Base-by-base conservation (phyloP, 129 eudicot genomes). In the Flaveria robusta region DNA sequence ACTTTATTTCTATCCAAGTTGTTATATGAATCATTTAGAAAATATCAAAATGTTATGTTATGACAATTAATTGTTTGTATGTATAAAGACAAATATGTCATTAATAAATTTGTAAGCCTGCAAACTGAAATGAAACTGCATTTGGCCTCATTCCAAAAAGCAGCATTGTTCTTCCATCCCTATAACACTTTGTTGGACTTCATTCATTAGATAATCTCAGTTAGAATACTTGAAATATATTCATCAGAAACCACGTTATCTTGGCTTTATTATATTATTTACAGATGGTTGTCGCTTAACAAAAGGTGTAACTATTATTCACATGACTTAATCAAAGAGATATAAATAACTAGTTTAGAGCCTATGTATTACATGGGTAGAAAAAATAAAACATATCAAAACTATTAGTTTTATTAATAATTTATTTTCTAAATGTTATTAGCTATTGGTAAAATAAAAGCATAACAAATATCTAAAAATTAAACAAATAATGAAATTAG, bases 111-210 rank as follows among this genome's bases (percentile, higher is more conserved):
- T 70, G 73, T 23, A 70, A 76, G 46, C 55, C 64, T 69, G 81
- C 81, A 63, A 70, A 72, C 72, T 75, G 77, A 70, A 74, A 68
- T 59, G 72, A 69, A 70, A 75, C 59, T 72, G 71, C 68, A 75
- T 71, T 75, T 58, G 60, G 66, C 85, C 55, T 81, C 68, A 63
- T 70, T 69, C 76, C 60, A 75, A 75, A 75, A 22, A 15, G 72
- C 70, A 71, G 42, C 85, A 82, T 82, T 81, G 76, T 82, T 71
- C 81, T 69, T 81, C 81, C 77, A 70, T 43, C 85, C 70, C 55
- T 8, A 60, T 39, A 75, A 75, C 81, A 49, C 70, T 45, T 59
- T 72, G 74, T 67, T 74, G 75, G 43, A 46, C 54, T 66, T 74
- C 23, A 69, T 39, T 71, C 72, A 75, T 70, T 9, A 79, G 78